Conservation (phyloP, 2,329 filamentous ascomycete genomes). For the Alternaria hordeiaustralica region DNA sequence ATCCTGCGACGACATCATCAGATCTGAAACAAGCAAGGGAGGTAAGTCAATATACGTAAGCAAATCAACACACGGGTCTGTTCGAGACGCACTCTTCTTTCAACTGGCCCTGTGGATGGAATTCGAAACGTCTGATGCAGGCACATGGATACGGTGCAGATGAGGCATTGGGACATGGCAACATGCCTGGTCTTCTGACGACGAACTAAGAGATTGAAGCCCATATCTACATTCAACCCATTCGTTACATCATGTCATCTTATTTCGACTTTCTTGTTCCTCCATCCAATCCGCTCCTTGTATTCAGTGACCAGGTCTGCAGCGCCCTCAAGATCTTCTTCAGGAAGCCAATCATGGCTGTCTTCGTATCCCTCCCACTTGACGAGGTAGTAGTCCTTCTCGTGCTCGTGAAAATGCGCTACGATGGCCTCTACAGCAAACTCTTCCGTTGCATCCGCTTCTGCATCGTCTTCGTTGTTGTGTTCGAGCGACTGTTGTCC, state of each 20-base stretch:
- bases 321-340: slow-evolving; percentile 36
- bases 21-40: not conserved
- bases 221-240: not conserved
- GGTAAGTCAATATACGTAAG: not conserved
- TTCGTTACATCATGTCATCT: not conserved
- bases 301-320: slow-evolving; percentile 36
- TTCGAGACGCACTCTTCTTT: not conserved
- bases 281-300: slow-evolving; percentile 17
- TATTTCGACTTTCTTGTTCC: slow-evolving; percentile 6
- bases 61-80: not conserved
- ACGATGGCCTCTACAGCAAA: slow-evolving; percentile 40
- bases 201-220: not conserved
- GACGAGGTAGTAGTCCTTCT: slow-evolving; percentile 38
- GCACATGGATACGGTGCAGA: not conserved
- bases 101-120: not conserved
- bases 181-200: not conserved
- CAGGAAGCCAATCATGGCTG: slow-evolving; percentile 39
- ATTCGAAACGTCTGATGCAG: not conserved
- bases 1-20: not conserved
- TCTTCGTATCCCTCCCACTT: slow-evolving; percentile 45
- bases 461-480: not conserved
- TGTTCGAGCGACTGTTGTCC: not conserved
- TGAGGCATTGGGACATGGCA: not conserved
- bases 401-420: slow-evolving; percentile 28
- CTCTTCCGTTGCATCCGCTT: slow-evolving; percentile 26